A percentile compares a stretch with the other conserved stretches of the same genome.
Evolutionary conservation across 2,329 filamentous ascomycete species (phyloP).

Genomic region (Hawksworthiomyces lignivorus): DNA sequence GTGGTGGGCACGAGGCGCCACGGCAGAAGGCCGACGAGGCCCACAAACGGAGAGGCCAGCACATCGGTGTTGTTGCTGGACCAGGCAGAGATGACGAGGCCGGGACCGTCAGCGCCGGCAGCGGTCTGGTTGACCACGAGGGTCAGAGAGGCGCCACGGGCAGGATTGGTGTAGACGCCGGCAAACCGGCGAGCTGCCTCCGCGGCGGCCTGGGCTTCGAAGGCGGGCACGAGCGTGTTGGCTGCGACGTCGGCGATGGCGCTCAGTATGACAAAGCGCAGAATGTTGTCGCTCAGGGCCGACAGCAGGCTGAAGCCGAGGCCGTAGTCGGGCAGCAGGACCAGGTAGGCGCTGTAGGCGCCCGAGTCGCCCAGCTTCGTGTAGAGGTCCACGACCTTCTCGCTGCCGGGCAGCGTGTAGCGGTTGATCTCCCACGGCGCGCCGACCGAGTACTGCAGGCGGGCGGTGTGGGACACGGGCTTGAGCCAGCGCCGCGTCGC

Average conservation of each 20-base stretch:
- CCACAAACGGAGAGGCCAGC: conserved; percentile 14
- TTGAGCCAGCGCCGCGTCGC: conserved; percentile 39
- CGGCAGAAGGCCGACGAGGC: conserved; percentile 9
- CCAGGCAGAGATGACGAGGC: conserved; percentile 31
- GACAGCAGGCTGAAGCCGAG: conserved; percentile 33
- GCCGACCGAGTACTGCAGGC: conserved; percentile 30
- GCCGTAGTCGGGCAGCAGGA: conserved; percentile 39
- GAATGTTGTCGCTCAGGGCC: conserved; percentile 13
- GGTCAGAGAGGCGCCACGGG: conserved; percentile 25
- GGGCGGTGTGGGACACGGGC: conserved; percentile 30
- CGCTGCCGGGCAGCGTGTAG: conserved; percentile 26
- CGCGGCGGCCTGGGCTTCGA: conserved; percentile 34
- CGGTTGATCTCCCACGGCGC: conserved; percentile 41
- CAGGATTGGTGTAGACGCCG: conserved; percentile 26
- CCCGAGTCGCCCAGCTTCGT: conserved; percentile 38
- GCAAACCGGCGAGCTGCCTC: conserved; percentile 24
- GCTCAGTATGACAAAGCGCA: conserved; percentile 2
- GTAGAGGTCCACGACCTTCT: conserved; percentile 38
- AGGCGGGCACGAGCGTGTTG: conserved; percentile 28
- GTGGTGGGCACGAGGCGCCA: conserved; percentile 8
- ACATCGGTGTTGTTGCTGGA: conserved; percentile 33
- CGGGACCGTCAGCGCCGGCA: conserved; percentile 20
- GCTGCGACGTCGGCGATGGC: conserved; percentile 23
- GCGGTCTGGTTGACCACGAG: conserved; percentile 26
- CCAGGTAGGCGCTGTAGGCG: conserved; percentile 31